Conservation (phyloP, 495 filamentous ascomycete genomes). For the Penicillium paradoxum region DNA sequence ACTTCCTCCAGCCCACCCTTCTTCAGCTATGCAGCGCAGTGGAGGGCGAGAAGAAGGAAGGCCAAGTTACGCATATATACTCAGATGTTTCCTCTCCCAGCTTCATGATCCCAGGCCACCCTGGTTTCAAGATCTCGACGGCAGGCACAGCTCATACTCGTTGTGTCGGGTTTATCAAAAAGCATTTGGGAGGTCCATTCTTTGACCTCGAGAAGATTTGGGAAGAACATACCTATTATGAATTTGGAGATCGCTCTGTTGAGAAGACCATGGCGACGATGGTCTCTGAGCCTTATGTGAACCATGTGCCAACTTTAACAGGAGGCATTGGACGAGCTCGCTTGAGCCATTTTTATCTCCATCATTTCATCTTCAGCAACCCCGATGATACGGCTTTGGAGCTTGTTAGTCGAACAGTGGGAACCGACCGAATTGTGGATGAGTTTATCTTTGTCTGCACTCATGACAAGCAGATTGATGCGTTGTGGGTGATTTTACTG, state of each 20-base stretch:
- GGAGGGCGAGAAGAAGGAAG: neutral
- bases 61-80: slow-evolving; percentile 17
- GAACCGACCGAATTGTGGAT: slow-evolving; percentile 54
- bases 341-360: slow-evolving; percentile 61
- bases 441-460: slow-evolving; percentile 57
- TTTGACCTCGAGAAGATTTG: slow-evolving; percentile 58
- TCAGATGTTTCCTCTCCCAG: slow-evolving; percentile 15
- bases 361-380: slow-evolving; percentile 71
- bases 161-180: slow-evolving; percentile 30
- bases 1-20: slow-evolving; percentile 5
- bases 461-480: slow-evolving; percentile 63
- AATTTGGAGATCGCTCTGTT: slow-evolving; percentile 37
- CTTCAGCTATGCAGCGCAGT: slow-evolving; percentile 7
- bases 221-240: slow-evolving; percentile 50
- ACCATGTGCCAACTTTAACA: slow-evolving; percentile 57
- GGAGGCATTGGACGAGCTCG: slow-evolving; percentile 64
- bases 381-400: slow-evolving; percentile 60
- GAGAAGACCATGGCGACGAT: slow-evolving; percentile 51
- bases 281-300: slow-evolving; percentile 55
- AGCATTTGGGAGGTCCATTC: slow-evolving; percentile 32
- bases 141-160: slow-evolving; percentile 35
- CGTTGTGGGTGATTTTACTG: slow-evolving; percentile 54
- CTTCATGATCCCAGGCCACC: slow-evolving; percentile 33
- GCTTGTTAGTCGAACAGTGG: slow-evolving; percentile 65
- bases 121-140: slow-evolving; percentile 25